Percentiles rank a stretch among this genome's conserved stretches.
Evolutionary conservation across 345 rosid species (phyloP).

Genomic region (Eucalyptus melliodora): DNA sequence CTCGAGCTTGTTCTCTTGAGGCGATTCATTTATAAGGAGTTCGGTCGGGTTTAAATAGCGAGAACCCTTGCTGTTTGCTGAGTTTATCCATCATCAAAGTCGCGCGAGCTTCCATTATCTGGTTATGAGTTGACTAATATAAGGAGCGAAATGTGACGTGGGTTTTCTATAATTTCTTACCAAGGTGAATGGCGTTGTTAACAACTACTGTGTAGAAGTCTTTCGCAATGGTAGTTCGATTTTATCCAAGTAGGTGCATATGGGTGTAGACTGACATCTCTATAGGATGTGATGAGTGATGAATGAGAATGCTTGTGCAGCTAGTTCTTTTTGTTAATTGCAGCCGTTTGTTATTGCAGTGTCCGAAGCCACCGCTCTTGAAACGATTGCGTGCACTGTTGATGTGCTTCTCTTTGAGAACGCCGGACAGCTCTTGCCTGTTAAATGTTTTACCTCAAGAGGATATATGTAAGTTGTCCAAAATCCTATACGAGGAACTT

Average conservation of each 20-base stretch:
- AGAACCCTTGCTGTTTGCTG: neutral
- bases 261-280: neutral
- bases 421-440: neutral
- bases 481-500: neutral
- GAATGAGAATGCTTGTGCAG: neutral
- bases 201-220: neutral
- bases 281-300: neutral
- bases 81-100: neutral
- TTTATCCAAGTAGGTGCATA: neutral
- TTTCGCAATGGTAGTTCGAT: neutral
- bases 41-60: neutral
- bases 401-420: neutral
- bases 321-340: neutral
- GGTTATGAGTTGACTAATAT: neutral
- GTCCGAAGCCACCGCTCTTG: neutral
- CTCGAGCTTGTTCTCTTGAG: neutral
- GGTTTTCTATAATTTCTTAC: neutral
- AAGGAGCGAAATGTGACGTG: neutral
- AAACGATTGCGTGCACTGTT: neutral
- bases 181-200: neutral
- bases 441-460: neutral
- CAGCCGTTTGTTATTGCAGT: neutral
- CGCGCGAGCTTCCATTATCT: neutral
- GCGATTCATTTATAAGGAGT: neutral
- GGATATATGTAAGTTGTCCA: neutral